Conservation (phyloP, 2,329 filamentous ascomycete species). For the Botryotinia narcissicola region DNA sequence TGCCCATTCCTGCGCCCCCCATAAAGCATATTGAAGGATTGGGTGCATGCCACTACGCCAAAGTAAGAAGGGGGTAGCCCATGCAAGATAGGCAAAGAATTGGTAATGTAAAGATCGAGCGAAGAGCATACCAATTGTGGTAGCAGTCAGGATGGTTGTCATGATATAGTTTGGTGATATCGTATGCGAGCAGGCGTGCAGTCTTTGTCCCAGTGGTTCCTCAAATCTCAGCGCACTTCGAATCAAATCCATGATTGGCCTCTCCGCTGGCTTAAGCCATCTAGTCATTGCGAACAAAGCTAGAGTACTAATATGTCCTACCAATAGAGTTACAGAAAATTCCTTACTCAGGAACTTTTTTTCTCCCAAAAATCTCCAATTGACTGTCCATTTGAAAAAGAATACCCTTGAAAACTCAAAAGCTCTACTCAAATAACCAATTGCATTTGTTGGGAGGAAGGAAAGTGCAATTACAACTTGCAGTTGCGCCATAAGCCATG, state of each 20-base stretch:
- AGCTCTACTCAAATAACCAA: constrained; percentile 74
- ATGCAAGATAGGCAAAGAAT: constrained; percentile 72
- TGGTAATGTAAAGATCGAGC: constrained; percentile 72
- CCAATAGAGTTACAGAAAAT: constrained; percentile 58
- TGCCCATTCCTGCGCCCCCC: constrained; percentile 67
- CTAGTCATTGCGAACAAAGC: constrained; percentile 53
- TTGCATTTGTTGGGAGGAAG: constrained; percentile 64
- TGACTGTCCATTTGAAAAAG: constrained; percentile 97
- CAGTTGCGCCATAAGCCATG: constrained; percentile 70
- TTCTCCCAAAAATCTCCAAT: constrained; percentile 95
- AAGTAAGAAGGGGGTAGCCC: constrained; percentile 68
- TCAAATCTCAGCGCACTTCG: constrained; percentile 32
- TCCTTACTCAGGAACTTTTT: constrained; percentile 68
- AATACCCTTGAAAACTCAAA: constrained; percentile 92
- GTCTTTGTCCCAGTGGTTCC: constrained; percentile 41
- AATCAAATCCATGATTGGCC: constrained; percentile 47
- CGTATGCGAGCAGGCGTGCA: constrained; percentile 48
- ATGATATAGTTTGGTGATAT: constrained; percentile 61
- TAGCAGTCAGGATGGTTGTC: constrained; percentile 60
- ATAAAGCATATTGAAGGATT: constrained; percentile 55
- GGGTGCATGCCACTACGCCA: constrained; percentile 64
- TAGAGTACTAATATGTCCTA: constrained; percentile 54
- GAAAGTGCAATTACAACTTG: constrained; percentile 67
- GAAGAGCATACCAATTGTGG: constrained; percentile 67
- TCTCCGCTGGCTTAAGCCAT: constrained; percentile 60